Percentiles rank a stretch among this genome's conserved stretches.
These are phyloP conservation scores for Kokia cookei DNA, from an alignment of 441 rosid genomes.

Conservation along the genomic window DNA sequence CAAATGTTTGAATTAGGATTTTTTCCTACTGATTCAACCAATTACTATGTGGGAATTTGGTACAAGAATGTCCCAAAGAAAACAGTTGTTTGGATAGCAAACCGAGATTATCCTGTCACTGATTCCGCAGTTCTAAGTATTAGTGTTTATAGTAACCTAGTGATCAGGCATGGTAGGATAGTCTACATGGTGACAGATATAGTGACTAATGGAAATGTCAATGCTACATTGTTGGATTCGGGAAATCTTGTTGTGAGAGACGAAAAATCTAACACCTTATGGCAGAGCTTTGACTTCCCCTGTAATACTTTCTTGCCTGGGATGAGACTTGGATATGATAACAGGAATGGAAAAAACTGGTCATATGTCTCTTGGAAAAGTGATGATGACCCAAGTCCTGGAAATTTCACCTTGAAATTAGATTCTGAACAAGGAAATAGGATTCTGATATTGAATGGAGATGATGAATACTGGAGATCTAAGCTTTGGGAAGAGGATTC, in stretches of 20 bases:
- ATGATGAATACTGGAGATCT: not conserved
- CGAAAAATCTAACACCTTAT: not conserved
- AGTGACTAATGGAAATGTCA: not conserved
- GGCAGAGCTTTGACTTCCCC: constrained; percentile 21
- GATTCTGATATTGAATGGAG: not conserved
- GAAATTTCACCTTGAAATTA: not conserved
- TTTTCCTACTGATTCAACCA: not conserved
- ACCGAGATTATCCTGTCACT: not conserved
- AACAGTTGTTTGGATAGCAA: constrained; percentile 9
- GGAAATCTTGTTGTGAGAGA: constrained; percentile 21
- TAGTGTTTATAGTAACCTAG: not conserved
- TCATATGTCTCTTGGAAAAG: constrained; percentile 11
- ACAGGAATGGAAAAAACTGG: not conserved
- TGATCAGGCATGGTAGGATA: not conserved
- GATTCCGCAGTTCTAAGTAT: not conserved
- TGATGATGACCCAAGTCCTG: constrained; percentile 12
- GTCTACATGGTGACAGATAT: not conserved
- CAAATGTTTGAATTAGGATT: constrained; percentile 9
- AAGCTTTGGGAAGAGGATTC: constrained; percentile 9
- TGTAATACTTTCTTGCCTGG: constrained; percentile 13
- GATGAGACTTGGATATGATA: constrained; percentile 15
- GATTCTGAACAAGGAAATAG: not conserved
- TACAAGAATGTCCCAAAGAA: not conserved
- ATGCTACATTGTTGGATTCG: constrained; percentile 6
- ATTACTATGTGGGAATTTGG: constrained; percentile 1